Evolutionary conservation across 2,329 filamentous ascomycete genomes (phyloP).

Genomic region (Ophiocordyceps camponoti-saundersi): DNA sequence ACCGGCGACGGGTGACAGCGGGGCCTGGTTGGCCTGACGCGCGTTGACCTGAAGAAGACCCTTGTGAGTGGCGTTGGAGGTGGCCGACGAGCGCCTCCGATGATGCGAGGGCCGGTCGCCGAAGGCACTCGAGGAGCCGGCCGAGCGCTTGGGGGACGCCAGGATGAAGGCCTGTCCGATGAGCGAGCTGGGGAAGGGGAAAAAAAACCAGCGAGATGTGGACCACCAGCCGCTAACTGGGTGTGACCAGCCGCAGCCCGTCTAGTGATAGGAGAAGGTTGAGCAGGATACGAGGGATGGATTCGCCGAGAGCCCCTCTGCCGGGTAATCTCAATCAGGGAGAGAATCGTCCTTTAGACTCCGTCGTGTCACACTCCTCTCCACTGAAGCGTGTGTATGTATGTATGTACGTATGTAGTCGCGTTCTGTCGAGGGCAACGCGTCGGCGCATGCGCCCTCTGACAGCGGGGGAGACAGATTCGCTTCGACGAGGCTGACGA

Average conservation of each 20-base stretch:
- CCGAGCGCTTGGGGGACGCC: slow-evolving; percentile 30
- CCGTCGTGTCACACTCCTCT: background rate
- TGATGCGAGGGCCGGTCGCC: slow-evolving; percentile 33
- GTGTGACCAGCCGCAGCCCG: slow-evolving; percentile 1
- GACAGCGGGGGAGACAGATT: too few relatives aligned
- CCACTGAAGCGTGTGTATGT: background rate
- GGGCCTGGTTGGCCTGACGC: slow-evolving; percentile 11
- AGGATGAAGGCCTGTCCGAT: slow-evolving; percentile 19
- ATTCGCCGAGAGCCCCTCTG: background rate
- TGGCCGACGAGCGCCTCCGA: slow-evolving; percentile 30
- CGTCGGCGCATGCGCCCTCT: background rate
- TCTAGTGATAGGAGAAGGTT: slow-evolving; percentile 1
- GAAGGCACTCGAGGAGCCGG: slow-evolving; percentile 37
- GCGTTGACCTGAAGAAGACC: slow-evolving; percentile 14
- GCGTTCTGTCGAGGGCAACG: background rate
- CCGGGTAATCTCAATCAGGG: background rate
- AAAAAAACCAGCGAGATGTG: background rate
- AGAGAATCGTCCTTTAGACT: background rate
- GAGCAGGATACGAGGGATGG: background rate
- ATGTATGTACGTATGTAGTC: too few relatives aligned
- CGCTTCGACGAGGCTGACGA: background rate
- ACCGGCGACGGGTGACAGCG: slow-evolving; percentile 39
- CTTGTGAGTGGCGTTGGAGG: slow-evolving; percentile 12
- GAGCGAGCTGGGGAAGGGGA: background rate
- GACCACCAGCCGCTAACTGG: background rate